Base-by-base conservation (phyloP, 2,329 filamentous ascomycete genomes). In the Colletotrichum orbiculare region DNA sequence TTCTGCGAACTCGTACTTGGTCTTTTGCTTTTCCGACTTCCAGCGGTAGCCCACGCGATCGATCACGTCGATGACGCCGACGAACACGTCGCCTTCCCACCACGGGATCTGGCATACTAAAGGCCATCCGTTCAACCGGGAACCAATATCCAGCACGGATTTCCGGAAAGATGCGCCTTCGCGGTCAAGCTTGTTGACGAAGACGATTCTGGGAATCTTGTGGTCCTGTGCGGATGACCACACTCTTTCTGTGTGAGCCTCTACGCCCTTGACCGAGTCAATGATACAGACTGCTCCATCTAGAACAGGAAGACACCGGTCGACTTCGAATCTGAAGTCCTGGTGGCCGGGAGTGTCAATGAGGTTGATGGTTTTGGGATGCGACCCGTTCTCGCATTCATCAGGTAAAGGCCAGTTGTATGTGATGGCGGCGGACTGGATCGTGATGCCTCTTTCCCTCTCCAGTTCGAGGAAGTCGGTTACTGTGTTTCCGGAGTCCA, bases 261-360 rank as follows among this genome's bases (percentile, higher is more conserved):
- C 96, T 25, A 99, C 96, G 1, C 94, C 94, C 66, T 95, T 94
- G 42, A 97, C 94, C 0, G 92, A 94, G 74, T 97, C 94, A 8
- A 97, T 88, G 72, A 97, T 94, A 72, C 93, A 97, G n/a, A 97
- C 90, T 2, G 93, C 93, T 6, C 94, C 94, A 73, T 97, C 94
- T 0, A 97, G 84, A 39, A 97, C 91, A 17, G 93, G 89, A 7
- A 98, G 82, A 38, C 95, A 98, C 11, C 96, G 89, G 69, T 97
- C 86, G 2, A 98, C 96, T 76, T 99, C 96, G 73, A 98, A 98
- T 1, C 95, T 94, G 72, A 99, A 99, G 76, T 99, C 96, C 25
- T 96, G 94, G 74, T 99, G 96, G 1, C 96, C 96, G 2, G 96
- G 96, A 0, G 96, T 98, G 75, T 99, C 96, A 66, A 99, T 98